Percentiles rank a stretch among this genome's conserved stretches.
These are phyloP conservation scores for Bolboschoenus planiculmis DNA, from an alignment of 176 grass and related monocot genomes.

Conservation along the genomic window DNA sequence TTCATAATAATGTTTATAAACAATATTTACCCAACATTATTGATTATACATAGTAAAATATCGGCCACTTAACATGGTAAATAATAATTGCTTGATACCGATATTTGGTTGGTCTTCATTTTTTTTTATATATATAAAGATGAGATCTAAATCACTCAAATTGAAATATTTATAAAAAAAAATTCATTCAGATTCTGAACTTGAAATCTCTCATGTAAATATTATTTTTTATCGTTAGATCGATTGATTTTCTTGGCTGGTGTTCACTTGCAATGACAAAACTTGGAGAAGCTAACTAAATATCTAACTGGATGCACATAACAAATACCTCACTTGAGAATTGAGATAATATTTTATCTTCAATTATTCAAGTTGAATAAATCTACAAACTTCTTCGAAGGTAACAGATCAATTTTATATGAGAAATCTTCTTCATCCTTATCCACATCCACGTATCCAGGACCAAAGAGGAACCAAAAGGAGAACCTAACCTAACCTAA, in stretches of 20 bases:
- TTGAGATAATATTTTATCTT: neutral
- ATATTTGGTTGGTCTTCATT: no score
- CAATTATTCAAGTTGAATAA: neutral
- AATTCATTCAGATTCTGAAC: no score
- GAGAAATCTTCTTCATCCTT: slow-evolving; percentile 14
- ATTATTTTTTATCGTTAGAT: no score
- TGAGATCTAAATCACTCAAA: no score
- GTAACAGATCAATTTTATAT: slow-evolving; percentile 6
- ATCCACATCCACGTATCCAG: slow-evolving; percentile 12
- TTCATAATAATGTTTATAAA: no score
- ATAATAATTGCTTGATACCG: no score
- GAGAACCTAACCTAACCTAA: neutral
- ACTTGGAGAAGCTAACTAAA: neutral
- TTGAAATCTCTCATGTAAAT: no score
- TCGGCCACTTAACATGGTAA: no score
- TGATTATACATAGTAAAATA: no score
- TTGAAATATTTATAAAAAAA: no score
- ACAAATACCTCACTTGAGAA: neutral
- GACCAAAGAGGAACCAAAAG: neutral
- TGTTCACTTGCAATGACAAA: neutral
- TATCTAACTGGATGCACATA: neutral
- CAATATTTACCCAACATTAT: no score
- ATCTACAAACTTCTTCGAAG: neutral
- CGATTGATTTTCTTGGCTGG: neutral
- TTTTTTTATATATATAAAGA: no score